Base-by-base conservation (phyloP, 2,329 filamentous ascomycete genomes). In the Thermoascus crustaceus region DNA sequence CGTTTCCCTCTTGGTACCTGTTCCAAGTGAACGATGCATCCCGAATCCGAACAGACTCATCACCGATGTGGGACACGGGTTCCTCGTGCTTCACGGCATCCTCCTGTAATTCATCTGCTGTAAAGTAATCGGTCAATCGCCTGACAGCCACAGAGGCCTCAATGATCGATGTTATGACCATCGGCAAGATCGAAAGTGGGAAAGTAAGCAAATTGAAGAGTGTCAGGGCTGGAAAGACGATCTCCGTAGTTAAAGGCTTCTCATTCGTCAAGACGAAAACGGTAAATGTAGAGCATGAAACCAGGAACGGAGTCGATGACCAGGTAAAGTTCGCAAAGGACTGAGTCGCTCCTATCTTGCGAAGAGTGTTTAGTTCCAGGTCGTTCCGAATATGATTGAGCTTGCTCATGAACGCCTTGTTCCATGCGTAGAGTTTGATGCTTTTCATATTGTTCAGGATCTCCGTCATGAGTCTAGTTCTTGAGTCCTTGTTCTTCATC, bases 371-470 rank as follows among this genome's bases (percentile, higher is more conserved):
- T 37, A 98, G 70, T 63, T 98, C 91, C 50, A 86, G 77, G 53
- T 98, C 91, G 63, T 98, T 98, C 62, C 91, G 80, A 41, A 98
- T 87, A 58, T 85, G 84, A 64, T 91, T 96, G 40, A 98, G 77
- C 64, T 94, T 94, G 63, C 87, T 91, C 80, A 95, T 94, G 57
- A 98, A 98, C 9, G 91, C 89, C 19, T 81, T 82, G 20, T 88
- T 89, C 91, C 91, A 98, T 19, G 91, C 91, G 58, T 95, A 98
- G 13, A 98, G 76, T 67, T 98, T 98, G 69, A 98, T 91, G 57
- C 87, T 94, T 70, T 98, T 98, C 85, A 98, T 98, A 65, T 96
- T 96, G 71, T 93, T 95, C 54, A 98, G 71, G 47, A 98, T 98
- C 62, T 98, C 91, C 5, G 89, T 93, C 71, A 96, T 95, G 39